A percentile compares a stretch with the other conserved stretches of the same genome.
These are phyloP conservation scores for Aaosphaeria arxii DNA, from an alignment of 2,329 filamentous ascomycete genomes.

Conservation along the genomic window DNA sequence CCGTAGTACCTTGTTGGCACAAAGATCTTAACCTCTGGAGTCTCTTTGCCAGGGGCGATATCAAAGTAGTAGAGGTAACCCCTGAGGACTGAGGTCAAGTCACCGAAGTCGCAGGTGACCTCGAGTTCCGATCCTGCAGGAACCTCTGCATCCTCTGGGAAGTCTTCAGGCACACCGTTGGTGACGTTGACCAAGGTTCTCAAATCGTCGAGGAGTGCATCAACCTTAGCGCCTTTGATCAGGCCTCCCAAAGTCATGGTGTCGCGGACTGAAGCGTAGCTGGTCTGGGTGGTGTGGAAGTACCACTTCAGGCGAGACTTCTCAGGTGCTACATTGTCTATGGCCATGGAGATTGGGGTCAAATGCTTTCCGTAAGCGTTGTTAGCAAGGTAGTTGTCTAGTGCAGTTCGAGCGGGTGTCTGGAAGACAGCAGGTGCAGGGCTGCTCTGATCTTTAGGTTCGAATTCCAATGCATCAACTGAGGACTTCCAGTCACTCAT, in stretches of 20 bases:
- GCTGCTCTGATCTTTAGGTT: not conserved
- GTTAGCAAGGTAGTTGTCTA: constrained; percentile 7
- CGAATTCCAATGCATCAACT: too few species aligned
- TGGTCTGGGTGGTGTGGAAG: constrained; percentile 12
- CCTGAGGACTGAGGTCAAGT: constrained; percentile 2
- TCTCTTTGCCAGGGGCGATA: constrained; percentile 9
- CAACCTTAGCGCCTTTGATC: not conserved
- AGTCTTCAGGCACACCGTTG: constrained; percentile 7
- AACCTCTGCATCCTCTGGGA: constrained; percentile 11
- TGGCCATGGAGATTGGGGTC: constrained; percentile 1
- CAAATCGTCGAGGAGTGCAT: constrained; percentile 7
- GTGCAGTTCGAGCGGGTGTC: not conserved
- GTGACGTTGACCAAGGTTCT: constrained; percentile 6
- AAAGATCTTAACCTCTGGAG: constrained; percentile 21
- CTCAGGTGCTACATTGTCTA: constrained; percentile 6
- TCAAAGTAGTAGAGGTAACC: constrained; percentile 23
- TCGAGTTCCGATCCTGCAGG: constrained; percentile 1
- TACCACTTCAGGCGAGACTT: constrained; percentile 14
- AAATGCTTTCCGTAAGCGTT: constrained; percentile 7
- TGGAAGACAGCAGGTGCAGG: not conserved
- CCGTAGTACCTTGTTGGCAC: constrained; percentile 11
- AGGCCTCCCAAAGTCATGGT: constrained; percentile 20
- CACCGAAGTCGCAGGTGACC: not conserved
- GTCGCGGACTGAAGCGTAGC: constrained; percentile 14
- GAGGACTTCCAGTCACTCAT: constrained; percentile 1